These are phyloP conservation scores for Oryza nivara DNA, from an alignment of 176 grass and related monocot genomes.

Conservation along the genomic window DNA sequence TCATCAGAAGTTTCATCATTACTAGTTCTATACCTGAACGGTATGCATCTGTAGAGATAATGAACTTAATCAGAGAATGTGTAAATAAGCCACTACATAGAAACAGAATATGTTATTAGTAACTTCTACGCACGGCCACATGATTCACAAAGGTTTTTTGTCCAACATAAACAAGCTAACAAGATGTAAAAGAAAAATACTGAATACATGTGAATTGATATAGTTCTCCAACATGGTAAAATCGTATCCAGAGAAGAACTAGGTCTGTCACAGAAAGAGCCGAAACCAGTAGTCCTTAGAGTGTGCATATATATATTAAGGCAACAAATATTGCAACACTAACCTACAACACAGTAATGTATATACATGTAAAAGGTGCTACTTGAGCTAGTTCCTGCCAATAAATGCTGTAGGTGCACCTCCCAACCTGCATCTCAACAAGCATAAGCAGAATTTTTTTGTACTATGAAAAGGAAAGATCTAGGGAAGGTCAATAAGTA, in stretches of 20 bases:
- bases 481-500: not conserved
- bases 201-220: not conserved
- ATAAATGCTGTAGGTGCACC: not conserved
- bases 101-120: not conserved
- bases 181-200: not conserved
- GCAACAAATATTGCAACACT: not conserved
- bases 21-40: constrained; percentile 76
- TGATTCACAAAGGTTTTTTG: not conserved
- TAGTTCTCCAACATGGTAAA: not conserved
- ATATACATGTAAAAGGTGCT: not conserved
- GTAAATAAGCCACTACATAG: not conserved
- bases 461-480: constrained; percentile 2
- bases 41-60: constrained; percentile 83
- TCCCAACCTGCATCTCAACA: constrained; percentile 22
- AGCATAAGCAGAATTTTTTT: constrained; percentile 13
- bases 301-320: constrained; percentile 1
- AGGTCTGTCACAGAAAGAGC: not conserved
- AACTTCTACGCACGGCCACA: not conserved
- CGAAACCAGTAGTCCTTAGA: not conserved
- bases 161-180: not conserved
- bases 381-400: constrained; percentile 1
- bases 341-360: constrained; percentile 14
- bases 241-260: constrained; percentile 14
- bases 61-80: constrained; percentile 22
- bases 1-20: constrained; percentile 43